Percentiles rank a stretch among this genome's conserved stretches.
phyloP scores from a whole-genome alignment of 192 early-diverging fungal species.

The Rhizophagus clarus region DNA sequence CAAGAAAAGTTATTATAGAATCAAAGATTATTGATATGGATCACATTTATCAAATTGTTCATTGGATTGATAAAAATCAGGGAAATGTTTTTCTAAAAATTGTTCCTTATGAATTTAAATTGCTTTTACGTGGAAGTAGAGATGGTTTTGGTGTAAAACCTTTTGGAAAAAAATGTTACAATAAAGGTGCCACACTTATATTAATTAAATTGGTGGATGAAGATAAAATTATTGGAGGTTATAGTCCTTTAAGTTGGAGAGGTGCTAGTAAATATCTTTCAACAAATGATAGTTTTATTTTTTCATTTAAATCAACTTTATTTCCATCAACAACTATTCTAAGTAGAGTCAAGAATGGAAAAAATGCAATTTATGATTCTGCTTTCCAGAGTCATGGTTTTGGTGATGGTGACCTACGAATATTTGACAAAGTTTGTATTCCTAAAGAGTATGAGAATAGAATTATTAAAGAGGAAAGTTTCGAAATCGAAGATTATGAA shows the following conservation, averaged over 20 bases:
- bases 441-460: not conserved
- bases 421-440: not conserved
- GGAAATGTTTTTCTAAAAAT: not conserved
- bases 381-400: not conserved
- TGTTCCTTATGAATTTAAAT: constrained; percentile 18
- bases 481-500: constrained; percentile 27
- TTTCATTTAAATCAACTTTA: not conserved
- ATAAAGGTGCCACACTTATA: constrained; percentile 3
- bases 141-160: not conserved
- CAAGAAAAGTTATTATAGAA: not conserved
- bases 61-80: constrained; percentile 12
- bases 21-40: constrained; percentile 3
- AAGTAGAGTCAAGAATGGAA: not conserved
- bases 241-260: not conserved
- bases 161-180: constrained; percentile 11
- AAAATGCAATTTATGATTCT: not conserved
- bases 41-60: not conserved
- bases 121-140: constrained; percentile 17
- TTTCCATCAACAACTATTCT: not conserved
- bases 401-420: not conserved
- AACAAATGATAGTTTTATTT: not conserved
- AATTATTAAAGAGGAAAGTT: not conserved
- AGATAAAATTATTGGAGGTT: constrained; percentile 6
- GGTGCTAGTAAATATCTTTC: not conserved
- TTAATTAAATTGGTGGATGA: not conserved